Percentiles rank a stretch among this genome's conserved stretches.
phyloP scores from a whole-genome alignment of 1,284 basidiomycete species.

The Boletus holoroseus region DNA sequence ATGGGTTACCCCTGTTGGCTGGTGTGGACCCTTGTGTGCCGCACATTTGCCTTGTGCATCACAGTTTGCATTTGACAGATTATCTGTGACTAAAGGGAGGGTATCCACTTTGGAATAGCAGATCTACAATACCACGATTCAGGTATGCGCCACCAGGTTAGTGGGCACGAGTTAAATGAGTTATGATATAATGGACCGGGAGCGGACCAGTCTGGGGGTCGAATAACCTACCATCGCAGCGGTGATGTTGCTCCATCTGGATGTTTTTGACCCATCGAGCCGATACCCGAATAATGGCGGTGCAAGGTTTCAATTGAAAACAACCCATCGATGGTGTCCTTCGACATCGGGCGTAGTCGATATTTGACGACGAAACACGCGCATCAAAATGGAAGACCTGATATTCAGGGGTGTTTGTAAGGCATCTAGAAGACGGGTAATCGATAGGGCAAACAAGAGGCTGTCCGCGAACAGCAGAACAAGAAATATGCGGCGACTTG shows the following conservation, averaged over 20 bases:
- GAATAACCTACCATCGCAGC: conserved; percentile 8
- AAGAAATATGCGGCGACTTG: conserved; percentile 22
- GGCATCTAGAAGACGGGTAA: conserved; percentile 19
- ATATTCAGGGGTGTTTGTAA: conserved; percentile 26
- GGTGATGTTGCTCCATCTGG: conserved; percentile 14
- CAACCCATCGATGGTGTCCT: conserved; percentile 15
- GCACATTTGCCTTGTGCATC: conserved; percentile 7
- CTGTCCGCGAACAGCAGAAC: conserved; percentile 20
- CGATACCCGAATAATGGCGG: conserved; percentile 7
- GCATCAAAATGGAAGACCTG: conserved; percentile 34
- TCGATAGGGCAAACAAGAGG: conserved; percentile 22
- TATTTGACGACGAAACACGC: conserved; percentile 33
- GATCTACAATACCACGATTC: conserved; percentile 5
- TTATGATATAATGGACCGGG: not conserved
- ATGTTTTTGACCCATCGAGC: conserved; percentile 1
- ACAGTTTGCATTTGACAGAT: conserved; percentile 13
- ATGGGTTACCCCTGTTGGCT: conserved; percentile 11
- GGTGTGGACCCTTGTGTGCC: conserved; percentile 1
- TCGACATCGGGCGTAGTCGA: conserved; percentile 31
- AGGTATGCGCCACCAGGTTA: conserved; percentile 7
- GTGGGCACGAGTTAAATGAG: conserved; percentile 12
- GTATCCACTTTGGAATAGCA: not conserved
- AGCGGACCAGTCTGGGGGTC: conserved; percentile 8
- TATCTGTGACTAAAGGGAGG: conserved; percentile 7
- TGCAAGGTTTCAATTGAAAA: conserved; percentile 17